A percentile compares a stretch with the other conserved stretches of the same genome.
Evolutionary conservation across 371 early-diverging fungal species (phyloP).

Genomic region (Spraguea lophii): DNA sequence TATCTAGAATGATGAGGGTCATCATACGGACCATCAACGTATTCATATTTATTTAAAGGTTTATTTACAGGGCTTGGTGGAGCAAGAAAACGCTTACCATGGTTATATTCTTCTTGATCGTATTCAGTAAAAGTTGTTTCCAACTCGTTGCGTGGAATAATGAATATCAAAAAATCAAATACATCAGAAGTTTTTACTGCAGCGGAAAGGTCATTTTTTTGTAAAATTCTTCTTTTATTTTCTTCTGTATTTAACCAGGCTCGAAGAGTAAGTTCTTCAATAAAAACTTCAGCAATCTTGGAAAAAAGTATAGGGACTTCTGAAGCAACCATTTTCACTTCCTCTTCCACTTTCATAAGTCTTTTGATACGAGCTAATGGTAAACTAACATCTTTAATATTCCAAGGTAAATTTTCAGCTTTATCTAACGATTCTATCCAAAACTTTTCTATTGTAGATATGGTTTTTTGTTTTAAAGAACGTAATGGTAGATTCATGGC

Average conservation of each 20-base stretch:
- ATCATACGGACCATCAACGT: too few species aligned
- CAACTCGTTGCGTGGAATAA: slow-evolving; percentile 67
- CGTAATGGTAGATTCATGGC: too few species aligned
- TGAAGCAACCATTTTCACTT: slow-evolving; percentile 55
- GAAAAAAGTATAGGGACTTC: slow-evolving; percentile 79
- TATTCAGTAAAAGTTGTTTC: too few species aligned
- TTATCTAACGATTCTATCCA: background rate
- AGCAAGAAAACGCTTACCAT: too few species aligned
- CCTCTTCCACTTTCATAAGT: slow-evolving; percentile 95
- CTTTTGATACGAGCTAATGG: slow-evolving; percentile 96
- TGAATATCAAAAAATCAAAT: slow-evolving; percentile 94
- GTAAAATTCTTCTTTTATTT: slow-evolving; percentile 83
- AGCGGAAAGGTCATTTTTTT: slow-evolving; percentile 71
- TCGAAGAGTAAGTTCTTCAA: slow-evolving; percentile 70
- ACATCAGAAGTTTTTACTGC: slow-evolving; percentile 76
- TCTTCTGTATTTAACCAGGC: slow-evolving; percentile 95
- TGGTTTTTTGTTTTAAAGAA: background rate
- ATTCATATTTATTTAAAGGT: too few species aligned
- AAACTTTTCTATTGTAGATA: background rate
- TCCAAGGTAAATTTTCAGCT: background rate
- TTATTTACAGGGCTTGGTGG: too few species aligned
- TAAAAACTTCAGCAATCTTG: slow-evolving; percentile 84
- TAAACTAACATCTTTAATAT: slow-evolving; percentile 58
- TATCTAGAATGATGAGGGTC: too few species aligned
- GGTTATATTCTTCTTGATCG: too few species aligned